These are phyloP conservation scores for Neopestalotiopsis sp. DNA, from an alignment of 2,329 filamentous ascomycete genomes.

Conservation along the genomic window DNA sequence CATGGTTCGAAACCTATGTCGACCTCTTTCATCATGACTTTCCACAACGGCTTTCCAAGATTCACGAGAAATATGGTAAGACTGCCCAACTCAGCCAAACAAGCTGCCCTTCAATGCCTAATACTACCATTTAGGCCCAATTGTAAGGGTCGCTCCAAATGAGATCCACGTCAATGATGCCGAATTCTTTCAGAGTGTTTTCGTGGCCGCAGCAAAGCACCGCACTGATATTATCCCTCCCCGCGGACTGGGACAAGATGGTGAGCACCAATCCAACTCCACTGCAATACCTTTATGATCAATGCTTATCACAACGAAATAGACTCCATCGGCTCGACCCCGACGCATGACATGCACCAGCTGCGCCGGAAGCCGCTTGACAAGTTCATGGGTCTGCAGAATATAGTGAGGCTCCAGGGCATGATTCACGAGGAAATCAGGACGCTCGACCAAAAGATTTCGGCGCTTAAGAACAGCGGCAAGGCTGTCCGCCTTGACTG, in stretches of 20 bases:
- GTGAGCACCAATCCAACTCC: slow-evolving; percentile 1
- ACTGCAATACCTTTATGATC: slow-evolving; percentile 8
- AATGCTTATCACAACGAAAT: slow-evolving; percentile 11
- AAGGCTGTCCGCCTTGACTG: slow-evolving; percentile 16
- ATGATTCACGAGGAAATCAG: slow-evolving; percentile 22
- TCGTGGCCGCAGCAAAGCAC: slow-evolving; percentile 20
- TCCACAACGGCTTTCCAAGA: slow-evolving; percentile 16
- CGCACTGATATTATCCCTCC: slow-evolving; percentile 19
- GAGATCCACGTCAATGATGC: slow-evolving; percentile 21
- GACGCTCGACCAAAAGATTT: slow-evolving; percentile 18
- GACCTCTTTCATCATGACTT: slow-evolving; percentile 22
- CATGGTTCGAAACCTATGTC: slow-evolving; percentile 15
- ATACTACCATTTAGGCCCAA: slow-evolving; percentile 18
- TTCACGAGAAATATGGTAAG: slow-evolving; percentile 23
- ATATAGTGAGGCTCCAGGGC: slow-evolving; percentile 15
- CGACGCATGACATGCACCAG: slow-evolving; percentile 20
- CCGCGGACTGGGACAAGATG: slow-evolving; percentile 18
- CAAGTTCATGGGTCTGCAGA: slow-evolving; percentile 20
- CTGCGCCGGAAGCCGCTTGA: slow-evolving; percentile 22
- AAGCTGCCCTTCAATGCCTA: slow-evolving; percentile 6
- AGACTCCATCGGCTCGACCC: neutral
- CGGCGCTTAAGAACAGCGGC: slow-evolving; percentile 9
- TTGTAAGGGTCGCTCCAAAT: slow-evolving; percentile 20
- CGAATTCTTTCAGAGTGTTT: slow-evolving; percentile 16
- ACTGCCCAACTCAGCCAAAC: neutral